Conservation (phyloP, 2,329 filamentous ascomycete species). For the Drechslerella dactyloides region DNA sequence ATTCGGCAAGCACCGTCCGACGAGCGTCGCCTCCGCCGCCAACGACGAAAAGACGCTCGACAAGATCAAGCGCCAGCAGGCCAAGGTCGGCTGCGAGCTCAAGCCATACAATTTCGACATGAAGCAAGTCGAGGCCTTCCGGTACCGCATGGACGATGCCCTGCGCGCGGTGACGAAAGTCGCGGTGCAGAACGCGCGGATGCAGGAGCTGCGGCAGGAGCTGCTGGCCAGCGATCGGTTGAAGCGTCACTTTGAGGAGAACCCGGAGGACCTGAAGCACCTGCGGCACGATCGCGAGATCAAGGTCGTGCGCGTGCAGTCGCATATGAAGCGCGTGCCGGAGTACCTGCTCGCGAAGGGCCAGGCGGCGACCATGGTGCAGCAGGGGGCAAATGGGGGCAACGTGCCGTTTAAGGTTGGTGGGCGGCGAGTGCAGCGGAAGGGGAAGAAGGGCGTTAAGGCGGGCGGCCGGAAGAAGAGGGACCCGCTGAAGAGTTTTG, state of each 20-base stretch:
- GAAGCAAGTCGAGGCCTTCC: conserved; percentile 89
- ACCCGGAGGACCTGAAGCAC: conserved; percentile 84
- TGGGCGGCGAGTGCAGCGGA: conserved; percentile 61
- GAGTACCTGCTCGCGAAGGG: conserved; percentile 85
- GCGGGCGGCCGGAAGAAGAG: conserved; percentile 61
- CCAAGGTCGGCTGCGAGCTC: conserved; percentile 77
- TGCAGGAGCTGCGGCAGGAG: conserved; percentile 85
- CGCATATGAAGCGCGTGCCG: conserved; percentile 90
- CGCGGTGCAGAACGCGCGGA: conserved; percentile 85
- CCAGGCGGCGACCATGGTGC: conserved; percentile 71
- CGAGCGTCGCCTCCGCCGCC: conserved; percentile 74
- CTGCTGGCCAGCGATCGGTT: conserved; percentile 92
- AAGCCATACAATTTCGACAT: conserved; percentile 95
- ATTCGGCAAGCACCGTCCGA: conserved; percentile 89
- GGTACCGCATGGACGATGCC: conserved; percentile 93
- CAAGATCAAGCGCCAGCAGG: conserved; percentile 79
- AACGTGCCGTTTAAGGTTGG: conserved; percentile 63
- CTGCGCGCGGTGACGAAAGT: conserved; percentile 87
- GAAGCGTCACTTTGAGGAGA: conserved; percentile 95
- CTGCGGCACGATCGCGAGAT: conserved; percentile 89
- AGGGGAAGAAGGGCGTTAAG: conserved; percentile 59
- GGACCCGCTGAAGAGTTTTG: conserved; percentile 54
- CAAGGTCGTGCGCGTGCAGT: conserved; percentile 79
- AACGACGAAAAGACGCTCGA: conserved; percentile 83
- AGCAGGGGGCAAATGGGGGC: conserved; percentile 76